Evolutionary conservation across 2,329 filamentous ascomycete species (phyloP), one percentile per base, ranked within the genome.

Genomic region (Alternaria gansuensis): DNA sequence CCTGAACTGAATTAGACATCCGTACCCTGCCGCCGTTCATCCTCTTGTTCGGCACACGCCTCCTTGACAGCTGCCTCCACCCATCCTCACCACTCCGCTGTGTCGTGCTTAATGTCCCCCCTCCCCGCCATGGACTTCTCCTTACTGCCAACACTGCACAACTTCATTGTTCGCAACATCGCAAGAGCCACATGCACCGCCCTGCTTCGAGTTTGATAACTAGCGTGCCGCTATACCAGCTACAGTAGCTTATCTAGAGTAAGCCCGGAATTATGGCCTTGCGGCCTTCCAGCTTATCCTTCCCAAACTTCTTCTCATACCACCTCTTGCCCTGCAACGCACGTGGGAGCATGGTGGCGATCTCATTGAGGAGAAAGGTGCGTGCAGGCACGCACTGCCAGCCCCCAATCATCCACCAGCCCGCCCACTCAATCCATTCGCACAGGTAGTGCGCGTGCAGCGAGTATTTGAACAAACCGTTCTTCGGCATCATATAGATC

Each of bases 381-480:
- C 93, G 82, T 24, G 92, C 94, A 0, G 95, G 94, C 46, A 87
- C 80, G 72, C 89, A 92, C 4, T 80, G 78, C 79, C 82, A 85
- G 0, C 85, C 84, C 1, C 88, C 85, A 67, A 90, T 85, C 76
- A 97, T 85, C 82, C 89, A 93, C 77, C 93, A 99, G 0, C 95
- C 95, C 3, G 85, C 77, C 95, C 95, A 99, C 82, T 99, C 95
- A 52, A 97, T 76, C 95, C 95, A 99, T 80, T 99, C 95, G 74
- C 89, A 90, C n/a, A 96, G 83, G 77, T 97, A 99, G 77, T 99
- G 95, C 66, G 95, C 93, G 77, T 90, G 97, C 59, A 98, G 83
- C 73, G 97, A 86, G 70, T 88, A 89, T 65, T 85, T 83, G 79
- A 98, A 99, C 49, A 97, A 79, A 0, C 93, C 93, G 50, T 89